phyloP scores from a whole-genome alignment of 208 protist genomes.

The Leptomonas pyrrhocoris region DNA sequence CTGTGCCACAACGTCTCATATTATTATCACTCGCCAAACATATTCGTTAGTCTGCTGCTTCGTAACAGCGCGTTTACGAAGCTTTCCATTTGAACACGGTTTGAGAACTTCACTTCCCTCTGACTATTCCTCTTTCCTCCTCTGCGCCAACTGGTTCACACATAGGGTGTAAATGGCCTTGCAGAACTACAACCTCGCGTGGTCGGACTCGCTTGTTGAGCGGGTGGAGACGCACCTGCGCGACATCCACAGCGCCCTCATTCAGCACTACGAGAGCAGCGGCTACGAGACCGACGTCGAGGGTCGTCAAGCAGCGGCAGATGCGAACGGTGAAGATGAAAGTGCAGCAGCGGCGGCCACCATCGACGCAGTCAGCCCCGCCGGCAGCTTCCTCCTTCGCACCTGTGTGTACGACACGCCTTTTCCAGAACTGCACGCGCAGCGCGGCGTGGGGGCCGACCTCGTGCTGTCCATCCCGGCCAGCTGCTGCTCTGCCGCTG shows the following conservation, averaged over 20 bases:
- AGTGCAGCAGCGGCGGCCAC: constrained; percentile 8
- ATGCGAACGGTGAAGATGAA: neutral
- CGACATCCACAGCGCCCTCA: constrained; percentile 67
- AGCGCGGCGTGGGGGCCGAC: constrained; percentile 73
- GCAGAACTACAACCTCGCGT: constrained; percentile 73
- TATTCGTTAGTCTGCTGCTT: no score
- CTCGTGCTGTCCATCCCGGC: constrained; percentile 70
- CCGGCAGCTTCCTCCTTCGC: constrained; percentile 83
- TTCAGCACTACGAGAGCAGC: constrained; percentile 66
- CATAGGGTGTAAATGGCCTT: constrained; percentile 77
- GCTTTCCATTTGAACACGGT: no score
- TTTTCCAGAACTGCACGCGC: constrained; percentile 54
- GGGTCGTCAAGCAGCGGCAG: neutral
- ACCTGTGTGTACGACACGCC: constrained; percentile 72
- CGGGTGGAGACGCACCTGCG: constrained; percentile 72
- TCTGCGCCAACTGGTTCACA: neutral
- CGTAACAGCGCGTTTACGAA: no score
- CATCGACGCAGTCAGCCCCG: constrained; percentile 52
- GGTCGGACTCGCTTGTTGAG: constrained; percentile 74
- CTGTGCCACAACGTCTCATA: no score
- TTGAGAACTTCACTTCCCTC: no score
- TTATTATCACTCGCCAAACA: no score
- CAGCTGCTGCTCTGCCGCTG: constrained; percentile 53
- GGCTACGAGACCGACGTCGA: constrained; percentile 50
- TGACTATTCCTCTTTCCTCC: constrained; percentile 6